Conservation (phyloP, 1,139 yeast species). For the Yamadazyma spencermartinsiae region DNA sequence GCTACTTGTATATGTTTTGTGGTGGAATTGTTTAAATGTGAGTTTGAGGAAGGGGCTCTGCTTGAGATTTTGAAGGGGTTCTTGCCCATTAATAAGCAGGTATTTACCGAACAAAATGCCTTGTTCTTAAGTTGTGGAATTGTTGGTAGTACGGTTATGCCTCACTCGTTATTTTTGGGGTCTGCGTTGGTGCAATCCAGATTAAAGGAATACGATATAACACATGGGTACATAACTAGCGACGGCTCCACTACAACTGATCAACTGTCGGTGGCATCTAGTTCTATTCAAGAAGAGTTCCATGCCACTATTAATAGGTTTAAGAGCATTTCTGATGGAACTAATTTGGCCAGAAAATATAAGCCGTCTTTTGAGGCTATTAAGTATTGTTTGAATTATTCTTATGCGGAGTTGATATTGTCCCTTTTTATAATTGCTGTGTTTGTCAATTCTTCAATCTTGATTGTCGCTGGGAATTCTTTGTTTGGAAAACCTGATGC, state of each 20-base stretch:
- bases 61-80: constrained; percentile 54
- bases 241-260: constrained; percentile 5
- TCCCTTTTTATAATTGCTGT: constrained; percentile 73
- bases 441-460: constrained; percentile 76
- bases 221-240: constrained; percentile 35
- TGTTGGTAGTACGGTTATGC: constrained; percentile 84
- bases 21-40: constrained; percentile 56
- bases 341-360: constrained; percentile 36
- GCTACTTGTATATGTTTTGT: constrained; percentile 69
- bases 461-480: constrained; percentile 75
- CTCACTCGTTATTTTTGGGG: constrained; percentile 73
- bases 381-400: constrained; percentile 62
- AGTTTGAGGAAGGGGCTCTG: constrained; percentile 37
- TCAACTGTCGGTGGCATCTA: constrained; percentile 7
- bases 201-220: constrained; percentile 60
- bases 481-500: constrained; percentile 66
- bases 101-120: constrained; percentile 58
- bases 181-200: constrained; percentile 78
- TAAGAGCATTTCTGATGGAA: constrained; percentile 38
- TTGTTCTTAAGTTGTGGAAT: constrained; percentile 70
- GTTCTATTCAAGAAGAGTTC: constrained; percentile 16
- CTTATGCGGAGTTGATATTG: constrained; percentile 63
- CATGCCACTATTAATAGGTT: constrained; percentile 30
- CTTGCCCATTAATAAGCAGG: constrained; percentile 50
- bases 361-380: constrained; percentile 68